Percentiles rank a stretch among this genome's conserved stretches.
Evolutionary conservation across 192 early-diverging fungal genomes (phyloP).

Genomic region (Coemansia sp.): DNA sequence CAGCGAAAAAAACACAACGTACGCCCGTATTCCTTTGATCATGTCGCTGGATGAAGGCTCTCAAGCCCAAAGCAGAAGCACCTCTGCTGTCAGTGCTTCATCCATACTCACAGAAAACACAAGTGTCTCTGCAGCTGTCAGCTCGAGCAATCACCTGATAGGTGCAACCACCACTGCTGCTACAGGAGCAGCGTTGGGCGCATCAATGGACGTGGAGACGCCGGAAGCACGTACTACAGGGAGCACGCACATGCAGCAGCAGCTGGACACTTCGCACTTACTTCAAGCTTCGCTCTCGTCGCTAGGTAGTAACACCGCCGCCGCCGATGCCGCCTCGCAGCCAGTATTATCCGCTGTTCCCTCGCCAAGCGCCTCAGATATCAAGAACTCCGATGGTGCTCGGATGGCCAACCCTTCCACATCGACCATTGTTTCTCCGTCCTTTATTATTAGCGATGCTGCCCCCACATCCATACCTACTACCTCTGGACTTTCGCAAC

Average conservation of each 20-base stretch:
- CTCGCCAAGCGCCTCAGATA: background rate
- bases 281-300: slow-evolving; percentile 16
- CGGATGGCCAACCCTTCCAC: slow-evolving; percentile 12
- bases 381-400: slow-evolving; percentile 7
- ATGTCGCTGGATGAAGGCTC: slow-evolving; percentile 7
- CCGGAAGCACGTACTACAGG: slow-evolving; percentile 10
- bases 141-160: background rate
- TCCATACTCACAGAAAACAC: background rate
- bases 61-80: background rate
- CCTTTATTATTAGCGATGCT: slow-evolving; percentile 13
- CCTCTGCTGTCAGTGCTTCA: background rate
- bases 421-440: slow-evolving; percentile 10
- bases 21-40: background rate
- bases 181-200: background rate
- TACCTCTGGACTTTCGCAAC: slow-evolving; percentile 2
- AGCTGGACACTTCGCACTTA: slow-evolving; percentile 14
- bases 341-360: slow-evolving; percentile 8
- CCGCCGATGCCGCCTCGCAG: slow-evolving; percentile 1
- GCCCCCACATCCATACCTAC: slow-evolving; percentile 1
- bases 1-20: background rate
- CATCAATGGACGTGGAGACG: slow-evolving; percentile 8
- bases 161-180: background rate
- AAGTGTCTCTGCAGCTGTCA: too few species aligned
- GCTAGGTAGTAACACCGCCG: background rate
- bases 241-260: slow-evolving; percentile 1